Evolutionary conservation across 345 rosid genomes (phyloP), one percentile per base, ranked within the genome.

Genomic region (Melastoma malabathricum): DNA sequence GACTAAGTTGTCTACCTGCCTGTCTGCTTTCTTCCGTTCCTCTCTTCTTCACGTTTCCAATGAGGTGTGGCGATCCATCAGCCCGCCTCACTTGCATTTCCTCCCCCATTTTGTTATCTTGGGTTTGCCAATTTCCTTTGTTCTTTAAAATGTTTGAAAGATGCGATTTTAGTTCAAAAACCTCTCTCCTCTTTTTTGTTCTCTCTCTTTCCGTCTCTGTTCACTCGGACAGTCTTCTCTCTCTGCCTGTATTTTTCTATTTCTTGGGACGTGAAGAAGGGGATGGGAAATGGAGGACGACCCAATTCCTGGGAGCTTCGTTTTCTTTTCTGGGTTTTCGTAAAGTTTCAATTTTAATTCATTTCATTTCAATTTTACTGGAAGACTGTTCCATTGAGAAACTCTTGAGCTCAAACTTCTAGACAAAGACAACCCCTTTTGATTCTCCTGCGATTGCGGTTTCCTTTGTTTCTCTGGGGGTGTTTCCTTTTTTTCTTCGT

Each of bases 261-360:
- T 50, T 61, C 55, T 44, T 27, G 46, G 64, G 66, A 57, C 68
- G 55, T 62, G 46, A 64, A 34, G 41, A 34, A 12, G 50, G 71
- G 41, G 12, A 22, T 9, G 50, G 71, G 75, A 71, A 50, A 65
- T 56, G 75, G 73, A 70, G 76, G 86, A 75, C 23, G 71, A 61
- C 54, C 67, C 82, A 50, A 79, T 75, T 78, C 20, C 71, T 78
- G 86, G 73, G 48, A 75, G 78, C 23, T 43, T 48, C n/a, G 18
- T 19, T 22, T 23, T 44, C 25, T 15, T 52, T 31, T 60, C 57
- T 16, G 60, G 66, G 62, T 52, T 51, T 56, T 47, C 23, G 13
- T 29, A 18, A 27, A 29, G 31, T 41, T 25, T 34, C 0, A 41
- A 8, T 6, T 17, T 46, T 19, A 1, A 13, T 3, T 3, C 1